Base-by-base conservation (phyloP, 2,329 filamentous ascomycete species). In the Hypoxylon sp. region DNA sequence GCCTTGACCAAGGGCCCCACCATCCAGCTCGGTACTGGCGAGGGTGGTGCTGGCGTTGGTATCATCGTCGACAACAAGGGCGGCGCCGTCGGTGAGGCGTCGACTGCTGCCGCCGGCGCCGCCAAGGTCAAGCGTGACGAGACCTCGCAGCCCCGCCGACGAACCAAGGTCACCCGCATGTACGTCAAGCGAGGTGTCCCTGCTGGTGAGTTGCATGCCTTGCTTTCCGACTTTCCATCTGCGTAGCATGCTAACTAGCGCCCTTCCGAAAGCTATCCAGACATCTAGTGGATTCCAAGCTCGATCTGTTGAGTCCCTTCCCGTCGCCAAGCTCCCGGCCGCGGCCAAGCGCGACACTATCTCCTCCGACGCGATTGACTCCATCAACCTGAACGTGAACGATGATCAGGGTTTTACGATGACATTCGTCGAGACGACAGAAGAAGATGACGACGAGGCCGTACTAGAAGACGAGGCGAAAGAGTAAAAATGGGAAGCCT, bases 101-200 rank as follows among this genome's bases (percentile, higher is more conserved):
- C n/a, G n/a, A n/a, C n/a, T n/a, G n/a, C 32, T 10, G 53, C 60
- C 7, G 64, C 46, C 6, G 67, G 61, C 13, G 59, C 60, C 13
- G 64, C 54, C 6, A 17, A 19, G 37, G n/a, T 10, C n/a, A 73
- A 73, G 64, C 71, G 72, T 34, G 67, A 70, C 28, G 71, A 70
- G 32, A 47, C 65, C 34, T 51, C 69, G 28, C 70, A 74, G 37
- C 76, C 76, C n/a, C 74, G 73, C 56, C 76, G 76, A 46, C 77
- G 78, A 47, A 76, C 79, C 56, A 81, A 79, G 72, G 79, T 82
- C 59, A 81, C 80, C 48, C 81, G 79, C 65, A 81, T 82, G 80
- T 82, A 80, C 61, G 76, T 81, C 58, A 77, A 79, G 70, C 78
- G 79, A 43, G 80, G 79, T 56, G 73, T 81, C 56, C 79, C 79